phyloP scores from a whole-genome alignment of 2,329 filamentous ascomycete species.

The Nothopassalora personata region DNA sequence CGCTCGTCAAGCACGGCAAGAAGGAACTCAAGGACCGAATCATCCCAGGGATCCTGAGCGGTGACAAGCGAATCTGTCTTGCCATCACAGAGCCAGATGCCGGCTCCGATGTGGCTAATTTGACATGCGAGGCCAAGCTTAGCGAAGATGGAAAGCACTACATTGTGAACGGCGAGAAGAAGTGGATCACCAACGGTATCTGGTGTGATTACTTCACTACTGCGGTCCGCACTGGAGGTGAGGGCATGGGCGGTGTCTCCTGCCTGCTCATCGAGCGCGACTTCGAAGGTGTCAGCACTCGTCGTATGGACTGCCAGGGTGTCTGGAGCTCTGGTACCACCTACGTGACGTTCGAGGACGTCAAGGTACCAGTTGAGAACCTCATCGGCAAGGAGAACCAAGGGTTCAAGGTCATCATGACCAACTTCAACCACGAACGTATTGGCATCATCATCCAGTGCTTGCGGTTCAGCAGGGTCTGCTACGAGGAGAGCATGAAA shows the following conservation, averaged over 20 bases:
- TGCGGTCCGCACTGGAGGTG: constrained; percentile 74
- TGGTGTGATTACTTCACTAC: constrained; percentile 98
- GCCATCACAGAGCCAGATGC: constrained; percentile 96
- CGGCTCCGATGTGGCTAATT: constrained; percentile 88
- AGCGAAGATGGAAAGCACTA: constrained; percentile 96
- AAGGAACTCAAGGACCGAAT: constrained; percentile 80
- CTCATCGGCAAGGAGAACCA: constrained; percentile 96
- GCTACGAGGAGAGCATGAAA: constrained; percentile 93
- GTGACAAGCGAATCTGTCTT: constrained; percentile 95
- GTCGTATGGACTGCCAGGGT: constrained; percentile 97
- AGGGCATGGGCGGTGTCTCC: constrained; percentile 86
- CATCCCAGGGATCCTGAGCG: constrained; percentile 77
- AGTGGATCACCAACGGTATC: constrained; percentile 52
- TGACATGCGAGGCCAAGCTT: constrained; percentile 93
- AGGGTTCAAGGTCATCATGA: constrained; percentile 99
- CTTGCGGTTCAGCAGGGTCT: constrained; percentile 89
- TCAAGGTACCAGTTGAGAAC: constrained; percentile 99
- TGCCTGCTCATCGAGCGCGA: constrained; percentile 87
- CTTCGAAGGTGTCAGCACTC: constrained; percentile 78
- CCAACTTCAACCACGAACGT: constrained; percentile 99
- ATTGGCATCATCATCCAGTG: constrained; percentile 99
- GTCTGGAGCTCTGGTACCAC: constrained; percentile 94
- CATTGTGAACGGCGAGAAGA: constrained; percentile 99
- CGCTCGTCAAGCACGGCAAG: constrained; percentile 85
- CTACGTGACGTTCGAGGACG: constrained; percentile 97